Base-by-base conservation (phyloP, 75 land plant species). In the Pinus taeda region DNA sequence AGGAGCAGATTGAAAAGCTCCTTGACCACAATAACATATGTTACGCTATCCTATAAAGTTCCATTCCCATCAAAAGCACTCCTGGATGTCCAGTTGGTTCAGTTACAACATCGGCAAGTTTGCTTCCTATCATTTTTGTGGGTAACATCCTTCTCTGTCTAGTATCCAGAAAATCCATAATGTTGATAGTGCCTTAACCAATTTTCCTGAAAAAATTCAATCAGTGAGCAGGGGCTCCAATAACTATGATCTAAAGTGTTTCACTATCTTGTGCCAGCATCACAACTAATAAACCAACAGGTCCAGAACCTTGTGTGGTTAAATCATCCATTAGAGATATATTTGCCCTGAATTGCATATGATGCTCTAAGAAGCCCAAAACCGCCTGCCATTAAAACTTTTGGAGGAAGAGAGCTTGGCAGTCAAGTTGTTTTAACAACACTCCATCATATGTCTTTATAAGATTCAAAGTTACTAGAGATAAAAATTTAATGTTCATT, bases 31-130 rank as follows among this genome's bases (percentile, higher is more conserved):
- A 85, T 75, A 21, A 85, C 77, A 78, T 83, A 83, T 18, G 87
- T 85, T 26, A 86, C 87, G 4, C 87, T 87, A 73, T 85, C 57
- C 86, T 75, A 36, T 87, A 85, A 36, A 85, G 84, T 65, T 69
- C 78, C 71, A 85, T 76, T 24, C 87, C 87, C 59, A 84, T 87
- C 20, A 82, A 56, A 29, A 85, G 75, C 21, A 87, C 87, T 59
- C 84, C 86, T 3, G 87, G 87, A 18, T 87, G 53, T 36, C 87
- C 86, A 4, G 87, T 85, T 57, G 86, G 86, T 72, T 85, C 87
- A 30, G 84, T 85, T 67, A 85, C 87, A 9, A 85, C 87, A 74
- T 85, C 87, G 4, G 82, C 82, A 55, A 85, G 53, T 29, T 82
- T 74, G 17, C 82, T 81, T 58, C 60, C 62, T 63, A 85, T 85